Conservation (phyloP, 2,329 filamentous ascomycete species). For the Xylariales sp. region DNA sequence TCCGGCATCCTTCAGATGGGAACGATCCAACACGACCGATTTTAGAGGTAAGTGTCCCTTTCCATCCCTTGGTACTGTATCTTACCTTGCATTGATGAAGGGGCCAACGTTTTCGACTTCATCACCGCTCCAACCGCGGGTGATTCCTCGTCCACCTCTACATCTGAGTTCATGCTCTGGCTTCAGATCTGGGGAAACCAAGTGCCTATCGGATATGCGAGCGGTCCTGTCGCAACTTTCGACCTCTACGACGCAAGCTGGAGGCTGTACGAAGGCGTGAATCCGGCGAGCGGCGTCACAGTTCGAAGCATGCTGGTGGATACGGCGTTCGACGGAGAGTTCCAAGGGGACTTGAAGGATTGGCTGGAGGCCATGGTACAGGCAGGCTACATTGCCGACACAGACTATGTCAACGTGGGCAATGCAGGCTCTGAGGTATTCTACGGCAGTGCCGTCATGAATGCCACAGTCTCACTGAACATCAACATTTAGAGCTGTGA, state of each 20-base stretch:
- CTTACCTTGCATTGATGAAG: slow-evolving; percentile 6
- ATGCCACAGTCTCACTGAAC: slow-evolving; percentile 6
- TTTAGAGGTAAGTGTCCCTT: slow-evolving; percentile 8
- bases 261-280: slow-evolving; percentile 19
- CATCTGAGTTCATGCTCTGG: slow-evolving; percentile 21
- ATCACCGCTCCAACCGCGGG: slow-evolving; percentile 14
- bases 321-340: slow-evolving; percentile 14
- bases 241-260: slow-evolving; percentile 17
- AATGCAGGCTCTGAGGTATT: slow-evolving; percentile 20
- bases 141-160: slow-evolving; percentile 12
- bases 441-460: slow-evolving; percentile 13
- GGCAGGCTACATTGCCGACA: slow-evolving; percentile 14
- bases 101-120: slow-evolving; percentile 20
- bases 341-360: slow-evolving; percentile 17
- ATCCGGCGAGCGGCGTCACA: slow-evolving; percentile 16
- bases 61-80: background rate
- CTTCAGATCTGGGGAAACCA: slow-evolving; percentile 18
- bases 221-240: slow-evolving; percentile 16
- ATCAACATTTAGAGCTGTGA: background rate
- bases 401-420: slow-evolving; percentile 16
- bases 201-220: slow-evolving; percentile 17
- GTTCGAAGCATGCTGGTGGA: slow-evolving; percentile 17
- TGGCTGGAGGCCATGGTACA: slow-evolving; percentile 17
- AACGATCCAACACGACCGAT: slow-evolving; percentile 4
- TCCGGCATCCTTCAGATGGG: slow-evolving; percentile 9